Base-by-base conservation (phyloP, 352 stramenopile species). In the Phytophthora tentaculata region DNA sequence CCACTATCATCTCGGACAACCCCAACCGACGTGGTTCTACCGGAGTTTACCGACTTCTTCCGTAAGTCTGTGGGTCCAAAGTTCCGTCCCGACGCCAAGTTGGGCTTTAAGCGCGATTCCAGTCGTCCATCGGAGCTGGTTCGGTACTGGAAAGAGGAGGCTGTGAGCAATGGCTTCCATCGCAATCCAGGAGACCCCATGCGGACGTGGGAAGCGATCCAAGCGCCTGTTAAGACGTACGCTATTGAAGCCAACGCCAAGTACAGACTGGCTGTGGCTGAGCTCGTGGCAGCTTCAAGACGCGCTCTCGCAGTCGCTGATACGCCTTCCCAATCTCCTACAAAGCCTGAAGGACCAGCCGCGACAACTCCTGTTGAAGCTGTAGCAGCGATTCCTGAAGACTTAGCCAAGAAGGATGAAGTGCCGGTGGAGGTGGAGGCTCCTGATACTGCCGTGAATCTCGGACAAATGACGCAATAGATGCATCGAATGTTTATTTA, bases 191-290 rank as follows among this genome's bases (percentile, higher is more conserved):
- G 79, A 13, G 71, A 86, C n/a, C 61, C 32, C 14, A 89, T 90
- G 84, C 75, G 80, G n/a, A 91, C 84, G 24, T 92, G 84, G 84
- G 82, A 92, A 61, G 82, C 82, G 1, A 77, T 91, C 35, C 79
- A 88, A 56, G 84, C 82, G 1, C 82, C 81, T 2, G 76, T 92
- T 23, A 92, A 89, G 63, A 86, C 72, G 62, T 92, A 92, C 62
- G 77, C 82, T 3, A 91, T 92, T 43, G 84, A 91, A 37, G 74
- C 74, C 17, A 92, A 92, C 43, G 61, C 59, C 28, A 91, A 90
- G 65, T 92, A 92, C 66, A 41, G 74, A 47, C 67, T 89, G 1
- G 83, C 83, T 0, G 76, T 85, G 2, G 56, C 58, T 4, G 77
- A 89, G 61, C 74, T 91, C 32, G 69, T 84, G 19, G 65, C 71